phyloP scores from a whole-genome alignment of 148 eudicot species.

The Rhododendron molle region DNA sequence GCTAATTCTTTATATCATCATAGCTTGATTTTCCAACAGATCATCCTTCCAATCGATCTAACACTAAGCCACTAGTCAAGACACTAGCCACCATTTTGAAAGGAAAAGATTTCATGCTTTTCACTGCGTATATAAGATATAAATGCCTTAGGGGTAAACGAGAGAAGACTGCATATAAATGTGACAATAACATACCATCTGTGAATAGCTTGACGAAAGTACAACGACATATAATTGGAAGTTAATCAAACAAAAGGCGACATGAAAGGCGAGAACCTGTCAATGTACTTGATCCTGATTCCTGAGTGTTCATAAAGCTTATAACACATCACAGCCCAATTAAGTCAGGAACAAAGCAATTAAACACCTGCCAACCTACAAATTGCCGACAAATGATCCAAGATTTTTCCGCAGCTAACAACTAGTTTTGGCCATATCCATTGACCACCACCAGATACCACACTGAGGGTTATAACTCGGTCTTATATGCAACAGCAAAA shows the following conservation, averaged over 20 bases:
- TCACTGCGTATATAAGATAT: too few species aligned
- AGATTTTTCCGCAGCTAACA: neutral
- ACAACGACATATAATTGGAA: neutral
- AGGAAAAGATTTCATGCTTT: too few species aligned
- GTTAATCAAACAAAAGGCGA: neutral
- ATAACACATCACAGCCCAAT: neutral
- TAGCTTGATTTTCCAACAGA: neutral
- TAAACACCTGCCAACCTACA: neutral
- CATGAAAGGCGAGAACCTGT: neutral
- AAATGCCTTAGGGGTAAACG: neutral
- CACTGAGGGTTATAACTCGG: neutral
- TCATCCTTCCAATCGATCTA: neutral
- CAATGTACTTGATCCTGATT: neutral
- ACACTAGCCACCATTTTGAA: neutral
- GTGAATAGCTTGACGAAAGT: neutral
- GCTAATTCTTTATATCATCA: neutral
- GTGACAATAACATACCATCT: neutral
- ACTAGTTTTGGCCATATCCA: neutral
- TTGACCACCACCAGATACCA: neutral
- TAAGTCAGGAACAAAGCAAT: neutral
- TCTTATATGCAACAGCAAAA: neutral
- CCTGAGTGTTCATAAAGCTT: neutral
- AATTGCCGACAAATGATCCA: neutral
- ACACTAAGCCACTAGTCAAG: neutral
- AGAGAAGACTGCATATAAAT: neutral